Percentiles rank a stretch among this genome's conserved stretches.
phyloP scores from a whole-genome alignment of 2,329 filamentous ascomycete genomes.

The Alternaria sp. region DNA sequence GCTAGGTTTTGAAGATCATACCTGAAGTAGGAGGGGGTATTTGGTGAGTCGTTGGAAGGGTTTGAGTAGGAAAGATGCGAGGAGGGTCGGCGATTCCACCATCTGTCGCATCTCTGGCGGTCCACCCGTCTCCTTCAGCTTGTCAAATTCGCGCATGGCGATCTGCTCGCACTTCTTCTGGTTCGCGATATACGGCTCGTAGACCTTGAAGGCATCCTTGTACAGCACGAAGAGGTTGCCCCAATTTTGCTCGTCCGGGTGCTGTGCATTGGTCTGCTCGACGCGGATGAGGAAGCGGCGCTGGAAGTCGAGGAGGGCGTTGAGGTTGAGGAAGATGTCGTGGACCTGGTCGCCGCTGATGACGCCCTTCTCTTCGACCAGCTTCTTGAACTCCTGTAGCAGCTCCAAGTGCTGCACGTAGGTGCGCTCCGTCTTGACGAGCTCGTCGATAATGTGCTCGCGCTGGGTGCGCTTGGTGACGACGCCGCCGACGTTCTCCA shows the following conservation, averaged over 20 bases:
- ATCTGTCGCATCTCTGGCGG: conserved; percentile 69
- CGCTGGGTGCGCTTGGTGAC: conserved; percentile 70
- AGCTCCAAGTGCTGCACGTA: conserved; percentile 98
- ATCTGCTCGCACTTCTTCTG: conserved; percentile 87
- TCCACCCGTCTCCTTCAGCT: conserved; percentile 76
- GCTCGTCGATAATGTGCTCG: conserved; percentile 87
- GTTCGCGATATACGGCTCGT: conserved; percentile 97
- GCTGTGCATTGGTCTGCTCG: conserved; percentile 89
- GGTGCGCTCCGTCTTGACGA: conserved; percentile 94
- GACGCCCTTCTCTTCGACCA: conserved; percentile 83
- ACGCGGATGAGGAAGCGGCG: conserved; percentile 93
- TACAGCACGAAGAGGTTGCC: conserved; percentile 87
- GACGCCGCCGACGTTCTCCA: conserved; percentile 54
- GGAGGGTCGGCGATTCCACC: conserved; percentile 82
- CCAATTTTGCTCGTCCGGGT: conserved; percentile 82
- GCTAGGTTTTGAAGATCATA: conserved; percentile 47
- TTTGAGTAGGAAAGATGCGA: conserved; percentile 93
- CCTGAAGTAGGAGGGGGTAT: conserved; percentile 88
- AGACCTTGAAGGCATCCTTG: conserved; percentile 87
- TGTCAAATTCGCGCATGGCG: conserved; percentile 86
- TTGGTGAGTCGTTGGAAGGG: conserved; percentile 96
- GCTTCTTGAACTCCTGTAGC: conserved; percentile 87
- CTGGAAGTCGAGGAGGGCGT: conserved; percentile 93
- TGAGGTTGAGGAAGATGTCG: conserved; percentile 95
- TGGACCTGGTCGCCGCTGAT: conserved; percentile 90